phyloP scores from a whole-genome alignment of 75 land plant species.

The Adiantum capillusveneris region DNA sequence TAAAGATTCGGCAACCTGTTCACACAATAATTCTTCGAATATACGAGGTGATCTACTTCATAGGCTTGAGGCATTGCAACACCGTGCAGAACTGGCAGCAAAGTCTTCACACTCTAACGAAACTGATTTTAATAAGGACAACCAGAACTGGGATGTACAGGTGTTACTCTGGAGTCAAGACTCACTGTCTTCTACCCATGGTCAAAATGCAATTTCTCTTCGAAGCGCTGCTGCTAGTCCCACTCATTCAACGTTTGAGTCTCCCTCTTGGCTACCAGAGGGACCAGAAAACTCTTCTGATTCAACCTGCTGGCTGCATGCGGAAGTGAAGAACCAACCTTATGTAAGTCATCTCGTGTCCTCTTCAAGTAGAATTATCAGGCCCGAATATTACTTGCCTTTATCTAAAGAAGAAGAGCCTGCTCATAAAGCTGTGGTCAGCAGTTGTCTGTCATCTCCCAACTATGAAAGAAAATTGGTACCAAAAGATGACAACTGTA shows the following conservation, averaged over 20 bases:
- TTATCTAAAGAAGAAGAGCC: slow-evolving; percentile 3
- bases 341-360: background rate
- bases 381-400: slow-evolving; percentile 2
- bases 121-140: background rate
- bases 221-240: background rate
- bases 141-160: background rate
- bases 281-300: background rate
- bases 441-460: background rate
- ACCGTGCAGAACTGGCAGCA: background rate
- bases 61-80: slow-evolving; percentile 1
- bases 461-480: background rate
- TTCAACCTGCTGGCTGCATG: background rate
- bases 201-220: background rate
- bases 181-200: background rate
- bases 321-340: background rate
- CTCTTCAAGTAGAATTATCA: background rate
- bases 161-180: background rate
- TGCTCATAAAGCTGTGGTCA: background rate
- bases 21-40: background rate
- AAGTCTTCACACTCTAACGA: background rate
- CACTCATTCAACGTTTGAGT: too few relatives aligned
- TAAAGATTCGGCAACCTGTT: too few relatives aligned
- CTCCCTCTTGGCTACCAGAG: too few relatives aligned
- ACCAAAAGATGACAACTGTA: too few relatives aligned
- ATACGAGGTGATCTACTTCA: background rate